Conservation (phyloP, 768 basidiomycete genomes). For the Termitomyces sp. region DNA sequence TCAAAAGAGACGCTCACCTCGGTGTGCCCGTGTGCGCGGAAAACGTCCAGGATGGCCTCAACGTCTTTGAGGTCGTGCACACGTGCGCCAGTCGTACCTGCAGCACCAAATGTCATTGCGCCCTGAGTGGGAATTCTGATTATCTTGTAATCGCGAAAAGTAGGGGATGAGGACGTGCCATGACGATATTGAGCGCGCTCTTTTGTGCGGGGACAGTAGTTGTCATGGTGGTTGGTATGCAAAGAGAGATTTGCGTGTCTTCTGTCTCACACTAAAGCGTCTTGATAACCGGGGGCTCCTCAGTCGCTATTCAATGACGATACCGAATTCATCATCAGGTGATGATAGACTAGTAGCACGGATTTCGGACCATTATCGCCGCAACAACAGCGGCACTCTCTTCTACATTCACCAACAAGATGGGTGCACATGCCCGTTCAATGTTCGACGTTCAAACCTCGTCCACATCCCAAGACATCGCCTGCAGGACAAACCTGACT, state of each 20-base stretch:
- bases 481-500: too few relatives aligned
- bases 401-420: too few relatives aligned
- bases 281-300: too few relatives aligned
- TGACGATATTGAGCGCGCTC: conserved; percentile 46
- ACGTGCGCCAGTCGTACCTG: conserved; percentile 36
- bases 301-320: too few relatives aligned
- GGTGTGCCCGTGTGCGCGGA: conserved; percentile 51
- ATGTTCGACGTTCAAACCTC: too few relatives aligned
- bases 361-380: background rate
- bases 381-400: too few relatives aligned
- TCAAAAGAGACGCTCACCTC: conserved; percentile 2
- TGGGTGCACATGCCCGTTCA: too few relatives aligned
- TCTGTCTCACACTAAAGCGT: background rate
- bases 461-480: too few relatives aligned
- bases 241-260: background rate
- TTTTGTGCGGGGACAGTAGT: conserved; percentile 27
- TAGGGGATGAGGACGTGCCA: conserved; percentile 39
- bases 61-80: conserved; percentile 43
- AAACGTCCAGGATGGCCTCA: conserved; percentile 45
- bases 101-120: conserved; percentile 44
- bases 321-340: too few relatives aligned
- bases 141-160: background rate
- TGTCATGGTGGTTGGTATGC: conserved; percentile 18
- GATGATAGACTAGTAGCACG: too few relatives aligned
- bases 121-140: conserved; percentile 25